Percentiles rank a stretch among this genome's conserved stretches.
Evolutionary conservation across 306 rosid species (phyloP).

Genomic region (Trifolium dubium): DNA sequence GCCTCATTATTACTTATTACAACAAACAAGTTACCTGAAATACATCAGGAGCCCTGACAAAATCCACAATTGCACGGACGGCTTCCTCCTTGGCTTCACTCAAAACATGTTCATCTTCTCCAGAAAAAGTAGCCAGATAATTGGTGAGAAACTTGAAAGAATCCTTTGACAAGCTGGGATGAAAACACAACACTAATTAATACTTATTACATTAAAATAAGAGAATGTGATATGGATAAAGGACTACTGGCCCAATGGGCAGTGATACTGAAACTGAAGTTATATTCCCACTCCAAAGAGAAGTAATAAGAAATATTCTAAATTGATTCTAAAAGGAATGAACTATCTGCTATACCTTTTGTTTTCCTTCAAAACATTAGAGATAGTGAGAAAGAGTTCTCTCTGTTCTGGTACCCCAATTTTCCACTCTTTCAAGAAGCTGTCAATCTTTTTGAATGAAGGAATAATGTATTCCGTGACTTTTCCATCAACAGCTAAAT

Average conservation of each 20-base stretch:
- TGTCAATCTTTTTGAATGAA: conserved; percentile 77
- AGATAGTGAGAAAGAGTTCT: conserved; percentile 68
- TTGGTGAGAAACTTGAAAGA: conserved; percentile 77
- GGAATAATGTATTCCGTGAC: conserved; percentile 75
- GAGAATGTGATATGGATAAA: neutral
- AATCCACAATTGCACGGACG: conserved; percentile 77
- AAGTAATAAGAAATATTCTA: neutral
- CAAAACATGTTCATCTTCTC: conserved; percentile 70
- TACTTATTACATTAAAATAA: neutral
- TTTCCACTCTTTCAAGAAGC: conserved; percentile 92
- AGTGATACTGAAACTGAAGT: neutral
- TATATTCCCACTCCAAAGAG: conserved; percentile 1
- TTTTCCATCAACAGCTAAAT: conserved; percentile 76
- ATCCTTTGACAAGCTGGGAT: conserved; percentile 75
- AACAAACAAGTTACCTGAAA: conserved; percentile 79
- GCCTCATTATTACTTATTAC: conserved; percentile 7
- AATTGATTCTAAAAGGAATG: conserved; percentile 10
- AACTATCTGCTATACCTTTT: conserved; percentile 62
- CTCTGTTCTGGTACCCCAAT: conserved; percentile 75
- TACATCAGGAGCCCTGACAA: conserved; percentile 80
- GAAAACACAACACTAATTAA: conserved; percentile 37
- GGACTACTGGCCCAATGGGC: conserved; percentile 1
- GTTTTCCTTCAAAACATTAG: conserved; percentile 82
- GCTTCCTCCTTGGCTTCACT: conserved; percentile 92
- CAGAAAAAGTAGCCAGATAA: conserved; percentile 78